Evolutionary conservation across 2,329 filamentous ascomycete species (phyloP), one percentile per base, ranked within the genome.

Genomic region (Paecilomyces dactylethromorphus): DNA sequence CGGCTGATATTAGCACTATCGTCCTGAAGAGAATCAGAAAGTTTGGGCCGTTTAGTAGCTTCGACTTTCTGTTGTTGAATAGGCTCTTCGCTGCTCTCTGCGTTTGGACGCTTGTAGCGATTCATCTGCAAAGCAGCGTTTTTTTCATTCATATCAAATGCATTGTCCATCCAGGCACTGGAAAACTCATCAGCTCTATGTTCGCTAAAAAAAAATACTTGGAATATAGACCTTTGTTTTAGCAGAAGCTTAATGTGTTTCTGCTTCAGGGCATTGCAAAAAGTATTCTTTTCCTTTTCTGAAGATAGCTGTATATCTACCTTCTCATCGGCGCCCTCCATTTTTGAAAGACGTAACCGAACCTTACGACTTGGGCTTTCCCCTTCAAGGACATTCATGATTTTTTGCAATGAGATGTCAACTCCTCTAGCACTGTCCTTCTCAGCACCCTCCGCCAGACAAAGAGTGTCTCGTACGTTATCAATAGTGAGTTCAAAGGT

Each of bases 111-210:
- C 59, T 68, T 71, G 13, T 57, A 10, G 15, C 18, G 56, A 12
- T 58, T 65, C 10, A 24, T 18, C 33, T 57, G 54, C 8, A 55
- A 51, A 6, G 33, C 49, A 22, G 58, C 26, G 6, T 64, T 59
- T 3, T 58, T 62, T 33, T 60, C 57, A 22, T 63, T 55, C 3
- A 33, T 65, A 35, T 59, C 59, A 57, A 76, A 76, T 7, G 63
- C 59, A 12, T 65, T 66, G 35, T 74, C 65, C 69, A 77, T 71
- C 66, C 68, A 72, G 15, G 63, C 58, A 35, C 74, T 76, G 39
- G 55, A 22, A 33, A 18, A 24, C 53, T 29, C 58, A 63, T 59
- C 65, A 63, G 58, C 15, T 62, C 56, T 12, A 22, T 11, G 53
- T 35, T 32, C 22, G 12, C 29, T n/a, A 18, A 32, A 52, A 18